Evolutionary conservation across 1,284 basidiomycete species (phyloP).

Genomic region (Peniophora sp.): DNA sequence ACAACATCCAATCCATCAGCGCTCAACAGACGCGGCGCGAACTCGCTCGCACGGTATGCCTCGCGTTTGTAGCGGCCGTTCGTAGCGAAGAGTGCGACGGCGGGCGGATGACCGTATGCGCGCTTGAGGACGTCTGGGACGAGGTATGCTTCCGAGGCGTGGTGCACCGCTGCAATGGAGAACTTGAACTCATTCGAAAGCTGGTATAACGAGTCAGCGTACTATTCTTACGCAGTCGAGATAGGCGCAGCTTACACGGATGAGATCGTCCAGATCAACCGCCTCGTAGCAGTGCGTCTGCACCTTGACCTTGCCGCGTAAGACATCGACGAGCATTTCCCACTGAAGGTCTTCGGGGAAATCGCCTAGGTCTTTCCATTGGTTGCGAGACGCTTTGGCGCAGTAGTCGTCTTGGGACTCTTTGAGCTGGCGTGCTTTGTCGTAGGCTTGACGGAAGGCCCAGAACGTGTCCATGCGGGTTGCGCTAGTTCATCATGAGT

Average conservation of each 20-base stretch:
- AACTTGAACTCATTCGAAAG: conserved; percentile 77
- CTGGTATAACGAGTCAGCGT: conserved; percentile 22
- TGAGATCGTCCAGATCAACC: conserved; percentile 25
- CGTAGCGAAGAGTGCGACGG: conserved; percentile 68
- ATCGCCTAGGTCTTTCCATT: conserved; percentile 46
- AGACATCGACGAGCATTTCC: conserved; percentile 77
- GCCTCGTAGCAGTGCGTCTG: conserved; percentile 23
- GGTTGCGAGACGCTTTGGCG: conserved; percentile 37
- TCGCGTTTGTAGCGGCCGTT: conserved; percentile 75
- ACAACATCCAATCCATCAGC: conserved; percentile 70
- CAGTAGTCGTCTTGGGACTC: conserved; percentile 69
- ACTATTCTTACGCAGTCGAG: not conserved
- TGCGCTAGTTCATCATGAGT: conserved; percentile 3
- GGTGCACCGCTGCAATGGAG: conserved; percentile 77
- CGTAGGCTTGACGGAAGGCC: conserved; percentile 43
- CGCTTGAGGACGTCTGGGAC: conserved; percentile 69
- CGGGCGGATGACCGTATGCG: conserved; percentile 57
- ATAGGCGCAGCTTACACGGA: conserved; percentile 10
- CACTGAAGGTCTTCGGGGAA: conserved; percentile 76
- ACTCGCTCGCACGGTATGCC: conserved; percentile 80
- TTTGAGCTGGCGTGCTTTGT: conserved; percentile 63
- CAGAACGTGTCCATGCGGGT: conserved; percentile 38
- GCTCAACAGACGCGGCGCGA: conserved; percentile 72
- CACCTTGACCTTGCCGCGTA: conserved; percentile 67
- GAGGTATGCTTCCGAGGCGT: conserved; percentile 82